phyloP scores from a whole-genome alignment of 768 basidiomycete species.

The Pleurotus tuber-regium region DNA sequence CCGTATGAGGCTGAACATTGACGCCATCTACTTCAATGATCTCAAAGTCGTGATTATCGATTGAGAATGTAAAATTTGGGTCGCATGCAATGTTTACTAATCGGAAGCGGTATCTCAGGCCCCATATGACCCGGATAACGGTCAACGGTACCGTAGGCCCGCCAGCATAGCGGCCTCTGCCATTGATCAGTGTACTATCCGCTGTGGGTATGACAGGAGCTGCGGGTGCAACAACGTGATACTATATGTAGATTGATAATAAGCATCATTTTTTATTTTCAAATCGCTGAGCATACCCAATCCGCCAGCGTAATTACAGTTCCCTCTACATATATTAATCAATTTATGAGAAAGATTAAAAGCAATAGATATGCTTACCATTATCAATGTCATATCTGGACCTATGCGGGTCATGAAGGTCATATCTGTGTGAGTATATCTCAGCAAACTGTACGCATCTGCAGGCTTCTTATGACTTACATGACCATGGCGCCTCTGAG shows the following conservation, averaged over 20 bases:
- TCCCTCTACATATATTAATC: conserved; percentile 16
- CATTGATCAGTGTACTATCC: no score
- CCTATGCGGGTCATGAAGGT: conserved; percentile 39
- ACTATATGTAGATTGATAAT: conserved; percentile 8
- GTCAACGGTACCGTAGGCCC: conserved; percentile 32
- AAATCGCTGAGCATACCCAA: conserved; percentile 23
- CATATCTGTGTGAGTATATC: conserved; percentile 43
- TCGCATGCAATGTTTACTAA: conserved; percentile 37
- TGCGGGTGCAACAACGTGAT: not conserved
- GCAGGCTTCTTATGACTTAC: conserved; percentile 10
- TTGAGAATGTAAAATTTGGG: conserved; percentile 22
- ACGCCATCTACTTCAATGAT: conserved; percentile 35
- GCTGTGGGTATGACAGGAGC: no score
- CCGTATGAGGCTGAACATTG: conserved; percentile 23
- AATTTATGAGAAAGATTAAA: not conserved
- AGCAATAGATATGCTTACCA: conserved; percentile 3
- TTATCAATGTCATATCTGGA: conserved; percentile 35
- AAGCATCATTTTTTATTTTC: not conserved
- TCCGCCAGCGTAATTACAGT: conserved; percentile 42
- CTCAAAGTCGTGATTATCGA: conserved; percentile 25
- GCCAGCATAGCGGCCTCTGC: conserved; percentile 35
- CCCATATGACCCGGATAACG: conserved; percentile 34
- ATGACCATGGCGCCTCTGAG: conserved; percentile 31
- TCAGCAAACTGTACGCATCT: conserved; percentile 23
- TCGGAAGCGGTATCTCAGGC: conserved; percentile 51